phyloP scores from a whole-genome alignment of 2,329 filamentous ascomycete genomes.

The Aspergillus sclerotialis region DNA sequence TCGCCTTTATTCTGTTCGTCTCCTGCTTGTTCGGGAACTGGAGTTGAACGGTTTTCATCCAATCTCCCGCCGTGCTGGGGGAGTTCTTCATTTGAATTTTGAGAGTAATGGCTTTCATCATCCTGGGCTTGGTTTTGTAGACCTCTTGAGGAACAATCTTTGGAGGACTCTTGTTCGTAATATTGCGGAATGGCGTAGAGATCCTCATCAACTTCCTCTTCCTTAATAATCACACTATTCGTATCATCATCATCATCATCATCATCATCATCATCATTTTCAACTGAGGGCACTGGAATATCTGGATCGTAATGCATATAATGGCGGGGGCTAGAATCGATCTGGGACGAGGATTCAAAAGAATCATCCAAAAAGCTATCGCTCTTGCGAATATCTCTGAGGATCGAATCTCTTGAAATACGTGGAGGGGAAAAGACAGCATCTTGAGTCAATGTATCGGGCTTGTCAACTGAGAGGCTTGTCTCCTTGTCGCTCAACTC shows the following conservation, averaged over 20 bases:
- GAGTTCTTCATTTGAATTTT: constrained; percentile 27
- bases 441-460: constrained; percentile 55
- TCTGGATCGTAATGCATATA: constrained; percentile 70
- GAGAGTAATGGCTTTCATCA: constrained; percentile 53
- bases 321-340: constrained; percentile 53
- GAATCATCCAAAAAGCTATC: constrained; percentile 56
- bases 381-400: constrained; percentile 73
- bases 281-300: constrained; percentile 79
- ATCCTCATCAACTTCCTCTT: constrained; percentile 54
- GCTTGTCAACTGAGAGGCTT: constrained; percentile 4
- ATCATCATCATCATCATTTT: constrained; percentile 61
- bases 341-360: constrained; percentile 56
- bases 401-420: constrained; percentile 89
- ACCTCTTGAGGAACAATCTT: constrained; percentile 20
- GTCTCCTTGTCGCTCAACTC: constrained; percentile 22
- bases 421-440: constrained; percentile 58
- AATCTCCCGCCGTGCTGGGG: constrained; percentile 1
- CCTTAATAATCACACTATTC: constrained; percentile 60
- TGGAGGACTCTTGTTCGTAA: constrained; percentile 45
- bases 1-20: constrained; percentile 22
- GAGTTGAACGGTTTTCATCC: not conserved
- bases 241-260: constrained; percentile 47
- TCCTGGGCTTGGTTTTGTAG: constrained; percentile 36
- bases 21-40: constrained; percentile 1
- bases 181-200: constrained; percentile 63